phyloP scores from a whole-genome alignment of 176 grass and related monocot species.

The Phragmites australis region DNA sequence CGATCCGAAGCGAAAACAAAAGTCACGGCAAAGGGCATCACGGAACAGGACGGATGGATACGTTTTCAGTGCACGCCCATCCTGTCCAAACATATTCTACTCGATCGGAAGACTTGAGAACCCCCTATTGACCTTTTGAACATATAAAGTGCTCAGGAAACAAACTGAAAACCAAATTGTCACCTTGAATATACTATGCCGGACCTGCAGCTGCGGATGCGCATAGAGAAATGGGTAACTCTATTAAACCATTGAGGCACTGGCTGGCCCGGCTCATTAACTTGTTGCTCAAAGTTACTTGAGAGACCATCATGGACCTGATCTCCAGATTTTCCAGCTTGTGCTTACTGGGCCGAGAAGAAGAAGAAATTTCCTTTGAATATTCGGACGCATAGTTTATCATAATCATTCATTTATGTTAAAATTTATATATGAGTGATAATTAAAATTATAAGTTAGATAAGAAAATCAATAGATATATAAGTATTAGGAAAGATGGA shows the following conservation, averaged over 20 bases:
- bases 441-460: no score
- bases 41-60: slow-evolving; percentile 37
- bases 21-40: slow-evolving; percentile 13
- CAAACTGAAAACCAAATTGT: slow-evolving; percentile 12
- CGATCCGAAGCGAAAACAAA: neutral
- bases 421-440: no score
- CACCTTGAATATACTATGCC: neutral
- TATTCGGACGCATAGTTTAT: no score
- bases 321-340: neutral
- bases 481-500: no score
- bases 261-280: no score
- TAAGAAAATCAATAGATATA: no score
- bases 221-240: neutral
- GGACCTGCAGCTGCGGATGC: neutral
- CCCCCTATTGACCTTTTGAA: neutral
- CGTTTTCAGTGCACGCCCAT: slow-evolving; percentile 29
- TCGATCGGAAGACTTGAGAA: neutral
- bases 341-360: neutral
- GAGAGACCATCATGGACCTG: neutral
- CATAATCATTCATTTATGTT: no score
- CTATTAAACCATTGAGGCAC: neutral
- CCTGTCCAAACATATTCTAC: neutral
- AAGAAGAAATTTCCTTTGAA: no score
- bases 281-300: neutral
- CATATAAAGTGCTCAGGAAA: neutral